These are phyloP conservation scores for Diphasiastrum complanatum DNA, from an alignment of 83 land plant genomes.

Conservation along the genomic window DNA sequence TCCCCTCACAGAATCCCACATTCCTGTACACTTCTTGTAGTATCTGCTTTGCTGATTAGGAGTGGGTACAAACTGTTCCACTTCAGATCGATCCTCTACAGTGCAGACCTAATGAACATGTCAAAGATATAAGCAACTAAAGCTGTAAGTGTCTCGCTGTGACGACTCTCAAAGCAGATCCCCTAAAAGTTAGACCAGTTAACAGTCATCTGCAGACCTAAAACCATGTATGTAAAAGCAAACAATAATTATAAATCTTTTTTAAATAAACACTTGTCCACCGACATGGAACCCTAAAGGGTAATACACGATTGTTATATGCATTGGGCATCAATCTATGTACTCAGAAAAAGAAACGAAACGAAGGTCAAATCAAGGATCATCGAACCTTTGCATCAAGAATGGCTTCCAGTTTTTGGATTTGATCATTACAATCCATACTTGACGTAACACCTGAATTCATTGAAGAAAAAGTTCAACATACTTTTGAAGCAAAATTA, in stretches of 20 bases:
- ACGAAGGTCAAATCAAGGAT: background rate
- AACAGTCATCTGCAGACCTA: too few species aligned
- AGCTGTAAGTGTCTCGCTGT: too few species aligned
- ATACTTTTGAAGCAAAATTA: background rate
- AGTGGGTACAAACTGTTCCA: conserved; percentile 61
- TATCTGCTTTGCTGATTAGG: conserved; percentile 34
- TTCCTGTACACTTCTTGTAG: conserved; percentile 28
- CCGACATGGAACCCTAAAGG: too few species aligned
- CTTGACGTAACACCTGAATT: conserved; percentile 46
- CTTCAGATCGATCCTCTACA: conserved; percentile 54
- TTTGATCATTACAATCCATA: conserved; percentile 51
- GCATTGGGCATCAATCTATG: background rate
- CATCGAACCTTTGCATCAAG: conserved; percentile 53
- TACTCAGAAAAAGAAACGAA: conserved; percentile 3
- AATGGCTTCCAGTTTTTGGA: conserved; percentile 48
- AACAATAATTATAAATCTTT: too few species aligned
- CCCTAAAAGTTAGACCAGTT: too few species aligned
- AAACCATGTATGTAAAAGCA: too few species aligned
- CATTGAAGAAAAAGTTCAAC: background rate
- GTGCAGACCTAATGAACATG: conserved; percentile 55
- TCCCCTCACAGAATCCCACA: conserved; percentile 15
- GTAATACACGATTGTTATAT: too few species aligned
- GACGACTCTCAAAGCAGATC: too few species aligned
- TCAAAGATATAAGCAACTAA: too few species aligned
- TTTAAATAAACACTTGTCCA: too few species aligned